Conservation (phyloP, 2,329 filamentous ascomycete genomes). For the Podosphaera leucotricha region DNA sequence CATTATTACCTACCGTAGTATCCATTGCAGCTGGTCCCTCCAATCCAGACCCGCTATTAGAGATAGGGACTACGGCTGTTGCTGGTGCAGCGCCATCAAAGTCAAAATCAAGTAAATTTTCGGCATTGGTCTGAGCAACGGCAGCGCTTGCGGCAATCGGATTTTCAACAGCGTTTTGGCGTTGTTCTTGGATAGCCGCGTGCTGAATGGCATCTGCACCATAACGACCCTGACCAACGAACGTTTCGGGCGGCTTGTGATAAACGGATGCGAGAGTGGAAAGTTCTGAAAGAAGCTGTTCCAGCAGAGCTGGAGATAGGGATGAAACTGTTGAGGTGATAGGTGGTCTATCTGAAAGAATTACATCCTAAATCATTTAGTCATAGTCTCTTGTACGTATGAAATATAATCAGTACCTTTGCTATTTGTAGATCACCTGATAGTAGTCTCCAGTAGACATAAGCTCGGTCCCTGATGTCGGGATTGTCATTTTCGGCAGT, state of each 20-base stretch:
- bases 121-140: conserved; percentile 46
- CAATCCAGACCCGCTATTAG: conserved; percentile 23
- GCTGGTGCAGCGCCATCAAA: conserved; percentile 85
- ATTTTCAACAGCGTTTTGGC: conserved; percentile 78
- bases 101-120: conserved; percentile 89
- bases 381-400: neutral
- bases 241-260: conserved; percentile 95
- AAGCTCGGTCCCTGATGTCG: conserved; percentile 87
- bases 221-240: conserved; percentile 83
- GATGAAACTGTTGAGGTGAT: conserved; percentile 89
- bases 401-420: conserved; percentile 30
- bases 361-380: conserved; percentile 37
- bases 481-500: conserved; percentile 94
- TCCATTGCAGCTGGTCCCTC: conserved; percentile 39
- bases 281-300: conserved; percentile 74
- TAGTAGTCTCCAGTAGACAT: conserved; percentile 92
- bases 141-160: conserved; percentile 72
- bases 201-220: conserved; percentile 86
- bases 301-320: conserved; percentile 58
- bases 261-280: conserved; percentile 94
- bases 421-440: conserved; percentile 80
- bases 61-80: conserved; percentile 45
- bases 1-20: conserved; percentile 43
- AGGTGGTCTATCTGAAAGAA: conserved; percentile 81
- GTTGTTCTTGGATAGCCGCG: conserved; percentile 88